Evolutionary conservation across 2,329 filamentous ascomycete species (phyloP), one percentile per base, ranked within the genome.

Genomic region (Aspergillus ruber): DNA sequence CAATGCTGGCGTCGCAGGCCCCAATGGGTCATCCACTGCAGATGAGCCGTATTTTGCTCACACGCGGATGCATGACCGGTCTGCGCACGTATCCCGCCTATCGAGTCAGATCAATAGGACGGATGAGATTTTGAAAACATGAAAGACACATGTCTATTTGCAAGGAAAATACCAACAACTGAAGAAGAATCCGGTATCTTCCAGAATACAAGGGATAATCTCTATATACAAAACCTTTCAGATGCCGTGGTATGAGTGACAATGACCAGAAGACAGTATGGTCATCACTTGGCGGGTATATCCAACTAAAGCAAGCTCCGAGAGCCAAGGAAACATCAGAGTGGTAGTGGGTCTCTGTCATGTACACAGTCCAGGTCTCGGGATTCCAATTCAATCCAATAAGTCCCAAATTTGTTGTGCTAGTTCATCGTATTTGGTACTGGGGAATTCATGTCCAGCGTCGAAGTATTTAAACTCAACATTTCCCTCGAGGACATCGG

Each of bases 391-490:
- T 56, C 44, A 58, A 51, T 50, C 20, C 45, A 56, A 48, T 41
- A 73, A 70, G 13, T 69, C 66, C 43, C 64, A 58, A 35, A 82
- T 73, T n/a, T 68, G 65, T n/a, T 72, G 64, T 1, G 80, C 81
- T 47, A 88, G 75, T 46, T 82, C 77, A 8, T 72, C 68, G 2
- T 79, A 80, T 47, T 76, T 76, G 10, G 79, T 79, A 53, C 88
- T 81, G 1, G 82, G 82, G 50, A 89, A 71, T 58, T 88, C 85
- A 61, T 90, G 86, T 0, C 84, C 85, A 4, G 79, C 83, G 20
- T 80, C 74, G 13, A 88, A 58, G 20, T 79, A 67, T 38, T 74
- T 70, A 43, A 83, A 74, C 48, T 79, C 73, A 3, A 84, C 74
- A 47, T 84, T 80, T 20, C 71, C 66, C 2, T 83, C 82, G 18